phyloP scores from a whole-genome alignment of 1,284 basidiomycete species.

The Microbotryum violaceum region DNA sequence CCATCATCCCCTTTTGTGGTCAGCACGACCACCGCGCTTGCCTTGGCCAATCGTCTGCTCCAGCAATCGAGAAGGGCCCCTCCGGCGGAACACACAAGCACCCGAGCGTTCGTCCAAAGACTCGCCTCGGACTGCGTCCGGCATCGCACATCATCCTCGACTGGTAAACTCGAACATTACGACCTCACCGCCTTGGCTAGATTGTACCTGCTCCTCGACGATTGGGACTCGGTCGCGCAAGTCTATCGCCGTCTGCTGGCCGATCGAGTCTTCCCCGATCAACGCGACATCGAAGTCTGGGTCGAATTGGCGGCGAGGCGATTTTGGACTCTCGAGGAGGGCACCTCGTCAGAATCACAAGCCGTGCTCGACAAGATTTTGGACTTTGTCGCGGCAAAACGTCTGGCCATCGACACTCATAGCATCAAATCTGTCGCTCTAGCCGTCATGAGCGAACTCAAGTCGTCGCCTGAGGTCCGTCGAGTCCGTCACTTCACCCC shows the following conservation, averaged over 20 bases:
- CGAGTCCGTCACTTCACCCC: too few relatives aligned
- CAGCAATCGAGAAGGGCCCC: constrained; percentile 2
- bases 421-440: too few relatives aligned
- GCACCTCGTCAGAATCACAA: background rate
- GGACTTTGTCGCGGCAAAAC: too few relatives aligned
- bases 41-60: constrained; percentile 3
- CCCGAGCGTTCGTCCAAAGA: background rate
- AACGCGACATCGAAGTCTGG: constrained; percentile 17
- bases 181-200: constrained; percentile 26
- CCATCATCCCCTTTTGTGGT: background rate
- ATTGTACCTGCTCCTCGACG: constrained; percentile 13
- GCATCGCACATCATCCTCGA: background rate
- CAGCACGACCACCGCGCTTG: background rate
- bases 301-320: background rate
- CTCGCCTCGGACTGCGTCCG: background rate
- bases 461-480: too few relatives aligned
- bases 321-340: constrained; percentile 1
- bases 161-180: constrained; percentile 11
- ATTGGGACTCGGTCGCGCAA: constrained; percentile 4
- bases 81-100: background rate
- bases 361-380: too few relatives aligned
- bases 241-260: constrained; percentile 14
- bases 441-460: too few relatives aligned
- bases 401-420: too few relatives aligned
- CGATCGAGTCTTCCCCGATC: constrained; percentile 7